Evolutionary conservation across 2,329 filamentous ascomycete genomes (phyloP).

Genomic region (Rutstroemia sp.): DNA sequence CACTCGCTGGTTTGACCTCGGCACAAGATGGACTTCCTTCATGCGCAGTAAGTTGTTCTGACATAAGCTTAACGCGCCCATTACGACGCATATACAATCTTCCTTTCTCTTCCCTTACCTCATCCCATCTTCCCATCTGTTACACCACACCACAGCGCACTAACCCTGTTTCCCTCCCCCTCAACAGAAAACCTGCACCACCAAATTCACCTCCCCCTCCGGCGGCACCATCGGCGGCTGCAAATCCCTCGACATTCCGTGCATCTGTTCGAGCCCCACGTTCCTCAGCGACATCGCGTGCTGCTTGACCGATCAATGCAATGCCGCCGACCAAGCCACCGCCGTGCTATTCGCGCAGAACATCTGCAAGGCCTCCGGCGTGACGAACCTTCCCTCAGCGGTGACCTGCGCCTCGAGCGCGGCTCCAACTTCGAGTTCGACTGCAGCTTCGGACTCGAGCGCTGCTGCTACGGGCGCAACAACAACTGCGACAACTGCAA

Average conservation of each 20-base stretch:
- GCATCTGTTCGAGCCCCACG: conserved; percentile 39
- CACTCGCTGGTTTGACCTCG: conserved; percentile 45
- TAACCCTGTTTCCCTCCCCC: not conserved
- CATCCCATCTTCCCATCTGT: not conserved
- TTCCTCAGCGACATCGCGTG: conserved; percentile 43
- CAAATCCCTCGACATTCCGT: conserved; percentile 35
- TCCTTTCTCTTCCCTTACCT: not conserved
- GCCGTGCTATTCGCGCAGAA: conserved; percentile 29
- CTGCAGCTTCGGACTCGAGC: conserved; percentile 1
- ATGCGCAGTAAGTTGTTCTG: conserved; percentile 45
- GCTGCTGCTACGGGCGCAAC: not conserved
- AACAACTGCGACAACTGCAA: not conserved
- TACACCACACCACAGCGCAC: not conserved
- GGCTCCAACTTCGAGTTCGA: not conserved
- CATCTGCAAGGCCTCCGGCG: conserved; percentile 30
- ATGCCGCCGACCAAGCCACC: conserved; percentile 31
- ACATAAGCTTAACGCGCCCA: not conserved
- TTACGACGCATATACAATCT: not conserved
- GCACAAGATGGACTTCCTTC: conserved; percentile 42
- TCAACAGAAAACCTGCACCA: conserved; percentile 28
- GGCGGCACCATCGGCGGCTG: conserved; percentile 36
- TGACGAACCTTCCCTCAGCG: conserved; percentile 24
- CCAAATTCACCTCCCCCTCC: conserved; percentile 31
- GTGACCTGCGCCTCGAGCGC: conserved; percentile 14
- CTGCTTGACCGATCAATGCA: conserved; percentile 41